phyloP scores from a whole-genome alignment of 345 rosid species.

The Ceriops zippeliana region DNA sequence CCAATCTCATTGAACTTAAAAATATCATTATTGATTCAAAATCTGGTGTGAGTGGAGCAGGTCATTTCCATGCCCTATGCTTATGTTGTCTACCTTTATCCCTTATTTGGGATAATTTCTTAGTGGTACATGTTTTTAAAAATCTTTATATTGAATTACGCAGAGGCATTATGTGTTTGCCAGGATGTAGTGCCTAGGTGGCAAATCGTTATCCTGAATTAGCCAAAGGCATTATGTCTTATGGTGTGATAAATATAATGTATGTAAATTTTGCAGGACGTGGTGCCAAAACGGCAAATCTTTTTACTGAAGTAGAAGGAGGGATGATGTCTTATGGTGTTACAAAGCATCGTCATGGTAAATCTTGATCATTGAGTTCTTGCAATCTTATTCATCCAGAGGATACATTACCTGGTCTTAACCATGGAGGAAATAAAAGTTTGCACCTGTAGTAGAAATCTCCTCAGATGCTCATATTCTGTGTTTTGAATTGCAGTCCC shows the following conservation, averaged over 20 bases:
- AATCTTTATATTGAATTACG: too few relatives aligned
- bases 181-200: constrained; percentile 95
- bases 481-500: constrained; percentile 59
- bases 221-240: constrained; percentile 87
- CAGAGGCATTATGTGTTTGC: constrained; percentile 5
- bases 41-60: constrained; percentile 99
- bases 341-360: constrained; percentile 92
- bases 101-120: constrained; percentile 11
- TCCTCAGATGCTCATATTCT: not conserved
- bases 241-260: constrained; percentile 53
- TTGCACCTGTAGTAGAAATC: not conserved
- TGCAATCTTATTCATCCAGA: not conserved
- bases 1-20: constrained; percentile 57
- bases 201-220: constrained; percentile 74
- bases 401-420: not conserved
- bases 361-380: constrained; percentile 16
- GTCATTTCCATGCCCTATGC: constrained; percentile 32
- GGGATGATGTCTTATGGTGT: constrained; percentile 93
- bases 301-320: constrained; percentile 81
- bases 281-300: constrained; percentile 82
- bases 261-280: constrained; percentile 57
- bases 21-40: constrained; percentile 82
- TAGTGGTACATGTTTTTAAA: not conserved
- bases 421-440: not conserved
- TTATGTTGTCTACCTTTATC: not conserved